Evolutionary conservation across 805 yeast species (phyloP), one percentile per base, ranked within the genome.

Genomic region (Wickerhamomyces pijperi): DNA sequence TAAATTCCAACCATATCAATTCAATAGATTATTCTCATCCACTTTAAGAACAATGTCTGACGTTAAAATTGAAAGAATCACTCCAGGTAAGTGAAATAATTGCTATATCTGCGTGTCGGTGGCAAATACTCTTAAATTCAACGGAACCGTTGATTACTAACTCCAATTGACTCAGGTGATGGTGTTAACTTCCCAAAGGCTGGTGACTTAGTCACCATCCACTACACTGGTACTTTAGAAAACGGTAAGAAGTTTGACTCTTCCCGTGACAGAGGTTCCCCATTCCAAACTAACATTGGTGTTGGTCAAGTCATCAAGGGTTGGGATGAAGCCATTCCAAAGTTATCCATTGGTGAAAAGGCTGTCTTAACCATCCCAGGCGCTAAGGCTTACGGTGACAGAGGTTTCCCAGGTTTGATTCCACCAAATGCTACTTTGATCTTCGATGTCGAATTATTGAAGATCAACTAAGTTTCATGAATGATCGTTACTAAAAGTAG

Each of bases 241-340:
- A 83, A 84, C 64, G 97, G 97, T 55, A 86, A 84, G 70, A 85
- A 85, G 67, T 90, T 90, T 60, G 97, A 90, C 64, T 85, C 96
- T 39, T 87, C 97, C 41, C 74, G 87, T 53, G 95, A 86, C 72
- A 81, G 97, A 68, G 92, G 92, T 58, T 77, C 82, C 63, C 96
- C 97, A 49, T 90, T 90, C 79, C 90, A 85, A 63, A 82, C 94
- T 63, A 67, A 70, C 65, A 85, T 90, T 59, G 97, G 97, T 63
- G 94, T 84, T 49, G 96, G 97, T 48, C 94, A 82, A 67, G 97
- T 90, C 50, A 90, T 90, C 67, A 77, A 78, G 59, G 97, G 97
- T 50, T 90, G 97, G 97, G 97, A 88, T 58, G 83, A 77, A 56
- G 95, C 88, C 46, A 85, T 87, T 60, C 95, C 97, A 40, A 78